Evolutionary conservation across 2,329 filamentous ascomycete species (phyloP).

Genomic region (Phyllosticta citriasiana): DNA sequence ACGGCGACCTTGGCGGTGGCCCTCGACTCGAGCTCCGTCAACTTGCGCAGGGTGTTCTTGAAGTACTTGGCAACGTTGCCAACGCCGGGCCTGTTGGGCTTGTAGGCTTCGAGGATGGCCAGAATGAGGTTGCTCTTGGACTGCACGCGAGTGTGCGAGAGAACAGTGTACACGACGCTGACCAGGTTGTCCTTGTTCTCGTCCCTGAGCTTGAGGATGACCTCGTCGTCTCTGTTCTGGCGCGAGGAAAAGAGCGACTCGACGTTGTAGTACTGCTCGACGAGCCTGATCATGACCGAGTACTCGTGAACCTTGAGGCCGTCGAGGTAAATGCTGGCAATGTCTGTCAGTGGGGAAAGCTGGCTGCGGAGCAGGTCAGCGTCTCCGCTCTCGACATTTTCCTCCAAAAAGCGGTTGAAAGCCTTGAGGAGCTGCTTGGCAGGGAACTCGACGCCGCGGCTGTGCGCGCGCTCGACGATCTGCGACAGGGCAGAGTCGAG

Average conservation of each 20-base stretch:
- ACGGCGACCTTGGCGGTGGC: constrained; percentile 89
- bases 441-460: constrained; percentile 77
- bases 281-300: constrained; percentile 64
- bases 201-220: constrained; percentile 86
- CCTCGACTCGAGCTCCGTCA: constrained; percentile 83
- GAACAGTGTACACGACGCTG: constrained; percentile 76
- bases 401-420: constrained; percentile 79
- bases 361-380: constrained; percentile 62
- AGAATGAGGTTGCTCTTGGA: constrained; percentile 91
- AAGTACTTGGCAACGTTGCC: constrained; percentile 85
- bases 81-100: constrained; percentile 83
- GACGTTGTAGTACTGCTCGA: constrained; percentile 71
- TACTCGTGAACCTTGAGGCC: constrained; percentile 89
- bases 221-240: constrained; percentile 80
- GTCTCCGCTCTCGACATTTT: constrained; percentile 66
- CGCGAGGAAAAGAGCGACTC: constrained; percentile 83
- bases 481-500: constrained; percentile 74
- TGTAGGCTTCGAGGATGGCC: constrained; percentile 87
- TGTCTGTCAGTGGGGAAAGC: constrained; percentile 63
- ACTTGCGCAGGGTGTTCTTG: constrained; percentile 67
- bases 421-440: constrained; percentile 78
- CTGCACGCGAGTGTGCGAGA: constrained; percentile 86
- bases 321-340: constrained; percentile 73
- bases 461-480: constrained; percentile 73
- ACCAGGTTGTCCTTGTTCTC: constrained; percentile 88